Base-by-base conservation (phyloP, 2,329 filamentous ascomycete species). In the Podosphaera aphanis region DNA sequence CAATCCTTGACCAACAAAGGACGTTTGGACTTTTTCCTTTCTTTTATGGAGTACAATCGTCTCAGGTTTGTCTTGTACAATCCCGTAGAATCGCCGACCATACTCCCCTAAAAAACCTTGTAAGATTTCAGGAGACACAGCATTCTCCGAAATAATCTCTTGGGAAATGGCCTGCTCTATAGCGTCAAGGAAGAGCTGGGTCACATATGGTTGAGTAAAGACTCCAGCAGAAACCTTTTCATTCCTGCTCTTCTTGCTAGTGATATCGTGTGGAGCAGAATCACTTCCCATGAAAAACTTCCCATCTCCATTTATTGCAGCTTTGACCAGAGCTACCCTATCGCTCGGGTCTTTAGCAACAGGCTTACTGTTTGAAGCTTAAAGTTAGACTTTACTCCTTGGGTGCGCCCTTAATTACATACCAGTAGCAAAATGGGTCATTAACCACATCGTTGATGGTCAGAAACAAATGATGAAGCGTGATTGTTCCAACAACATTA, bases 141-240 rank as follows among this genome's bases (percentile, higher is more conserved):
- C 66, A 0, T 58, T 61, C 46, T 69, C 66, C 5, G 57, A 56
- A 39, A 77, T 65, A 31, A 70, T 65, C 1, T 68, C 69, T 10
- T 67, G 64, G 49, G 65, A 63, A 3, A 79, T 63, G 3, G 69
- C 79, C 53, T 73, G 70, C 59, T 80, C 71, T 36, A 84, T 62
- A 15, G 71, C 70, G 52, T 70, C 64, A 20, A 84, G 62, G 41
- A 83, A 76, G 42, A 77, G 67, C 46, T 74, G 74, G 1, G 75
- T 66, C 0, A 74, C 75, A 57, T 76, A 76, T 3, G 78, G 77
- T 62, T 88, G 82, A 1, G 82, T 86, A 59, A 84, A 88, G 38
- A 86, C 80, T 3, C 82, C 82, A 0, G 82, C 82, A 0, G 78
- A 73, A 7, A 52, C 53, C n/a, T 61, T 61, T 2, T 74, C 64